Base-by-base conservation (phyloP, 805 yeast genomes). In the Pichia membranifaciens region DNA sequence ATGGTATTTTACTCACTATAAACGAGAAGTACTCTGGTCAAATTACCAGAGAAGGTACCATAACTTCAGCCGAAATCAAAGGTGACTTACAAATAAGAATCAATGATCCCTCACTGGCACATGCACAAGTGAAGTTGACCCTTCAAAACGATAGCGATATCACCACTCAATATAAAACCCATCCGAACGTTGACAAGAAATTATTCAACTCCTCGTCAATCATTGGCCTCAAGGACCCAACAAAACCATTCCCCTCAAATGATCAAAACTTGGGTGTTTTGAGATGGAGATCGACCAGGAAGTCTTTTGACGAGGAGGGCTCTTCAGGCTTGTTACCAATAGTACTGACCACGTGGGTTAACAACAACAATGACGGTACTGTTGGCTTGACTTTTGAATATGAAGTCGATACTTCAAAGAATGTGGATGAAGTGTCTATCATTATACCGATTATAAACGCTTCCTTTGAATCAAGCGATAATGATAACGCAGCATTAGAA, bases 51-150 rank as follows among this genome's bases (percentile, higher is more conserved):
- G 97, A 91, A 56, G 98, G 98, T 41, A 73, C 82, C 0, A 65
- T 86, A 45, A 51, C 69, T 18, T 68, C 79, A 18, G 79, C 87
- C 38, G 96, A 90, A 62, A 77, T 89, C 49, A 87, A 87, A 67
- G 98, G 99, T 66, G 95, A 86, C 56, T 72, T 91, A 56, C 95
- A 88, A 67, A 72, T 93, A 62, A 82, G 96, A 63, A 81, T 93
- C 53, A 89, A 84, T 64, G 78, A 89, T 58, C 71, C 84, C n/a
- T 77, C 74, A 35, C 73, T 82, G 54, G 81, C 95, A 13, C 76
- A 75, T 55, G 77, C 88, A 47, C 78, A 77, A 61, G 74, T 93
- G 50, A 60, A 76, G 51, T 69, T 90, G 54, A 65, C 70, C 37
- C 73, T 81, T 37, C 71, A 67, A 20, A 74, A 75, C 28, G 67